phyloP scores from a whole-genome alignment of 768 basidiomycete genomes.

The Mycena alexandri region DNA sequence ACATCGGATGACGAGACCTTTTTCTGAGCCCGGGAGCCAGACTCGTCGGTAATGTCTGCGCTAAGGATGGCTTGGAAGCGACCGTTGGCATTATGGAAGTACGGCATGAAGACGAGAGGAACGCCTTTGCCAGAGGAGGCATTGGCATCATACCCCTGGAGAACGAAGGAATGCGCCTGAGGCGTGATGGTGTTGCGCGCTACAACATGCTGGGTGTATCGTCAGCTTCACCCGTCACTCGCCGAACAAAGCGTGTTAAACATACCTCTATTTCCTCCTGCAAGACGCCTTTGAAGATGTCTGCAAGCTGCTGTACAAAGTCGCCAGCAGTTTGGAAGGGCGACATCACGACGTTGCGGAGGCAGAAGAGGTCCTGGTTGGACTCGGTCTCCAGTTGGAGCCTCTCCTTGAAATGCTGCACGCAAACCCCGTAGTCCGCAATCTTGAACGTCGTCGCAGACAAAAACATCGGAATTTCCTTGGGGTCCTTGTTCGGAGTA shows the following conservation, averaged over 20 bases:
- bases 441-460: constrained; percentile 49
- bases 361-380: constrained; percentile 50
- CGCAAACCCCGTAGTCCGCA: constrained; percentile 50
- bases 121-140: constrained; percentile 39
- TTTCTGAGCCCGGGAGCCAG: constrained; percentile 42
- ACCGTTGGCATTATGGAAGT: constrained; percentile 52
- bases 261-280: constrained; percentile 53
- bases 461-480: constrained; percentile 44
- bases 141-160: constrained; percentile 45
- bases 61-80: constrained; percentile 52
- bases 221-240: constrained; percentile 19
- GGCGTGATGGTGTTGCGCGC: constrained; percentile 50
- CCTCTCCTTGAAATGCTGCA: constrained; percentile 52
- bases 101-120: constrained; percentile 51
- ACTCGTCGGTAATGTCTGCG: constrained; percentile 37
- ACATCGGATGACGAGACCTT: constrained; percentile 37
- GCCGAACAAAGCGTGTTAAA: neutral
- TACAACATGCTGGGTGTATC: constrained; percentile 38
- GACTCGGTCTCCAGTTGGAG: constrained; percentile 45
- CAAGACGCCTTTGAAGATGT: constrained; percentile 49
- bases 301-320: constrained; percentile 48
- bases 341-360: constrained; percentile 57
- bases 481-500: constrained; percentile 39
- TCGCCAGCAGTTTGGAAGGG: constrained; percentile 51
- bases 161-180: constrained; percentile 51